Percentiles rank a stretch among this genome's conserved stretches.
Evolutionary conservation across 2,329 filamentous ascomycete species (phyloP).

Genomic region (Ophiocordyceps unilateralis): DNA sequence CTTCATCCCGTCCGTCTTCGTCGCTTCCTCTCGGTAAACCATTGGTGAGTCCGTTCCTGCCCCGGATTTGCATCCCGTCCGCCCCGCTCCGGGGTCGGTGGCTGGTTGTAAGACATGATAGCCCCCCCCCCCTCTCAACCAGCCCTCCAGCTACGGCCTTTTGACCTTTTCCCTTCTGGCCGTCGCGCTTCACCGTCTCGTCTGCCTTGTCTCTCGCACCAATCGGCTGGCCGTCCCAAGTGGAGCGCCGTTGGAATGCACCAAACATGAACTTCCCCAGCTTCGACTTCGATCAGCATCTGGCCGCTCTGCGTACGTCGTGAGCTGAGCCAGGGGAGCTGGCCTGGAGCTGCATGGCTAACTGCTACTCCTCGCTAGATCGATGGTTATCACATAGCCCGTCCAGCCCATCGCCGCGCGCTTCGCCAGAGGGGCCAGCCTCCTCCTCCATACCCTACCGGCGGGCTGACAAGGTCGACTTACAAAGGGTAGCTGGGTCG

Average conservation of each 20-base stretch:
- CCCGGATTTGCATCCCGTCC: not conserved
- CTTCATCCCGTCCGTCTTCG: not conserved
- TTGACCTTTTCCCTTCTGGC: not conserved
- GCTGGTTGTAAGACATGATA: constrained; percentile 4
- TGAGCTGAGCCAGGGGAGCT: constrained; percentile 1
- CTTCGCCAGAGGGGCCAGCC: not conserved
- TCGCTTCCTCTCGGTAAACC: not conserved
- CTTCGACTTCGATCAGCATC: constrained; percentile 11
- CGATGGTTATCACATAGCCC: constrained; percentile 1
- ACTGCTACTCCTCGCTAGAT: constrained; percentile 3
- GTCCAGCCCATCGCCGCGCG: constrained; percentile 5
- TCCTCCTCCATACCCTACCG: not conserved
- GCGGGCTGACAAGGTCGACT: not conserved
- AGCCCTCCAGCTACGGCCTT: constrained; percentile 4
- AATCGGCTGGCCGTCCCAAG: constrained; percentile 17
- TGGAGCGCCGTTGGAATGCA: constrained; percentile 12
- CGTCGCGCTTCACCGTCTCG: constrained; percentile 4
- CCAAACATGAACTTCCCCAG: constrained; percentile 21
- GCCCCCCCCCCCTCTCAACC: constrained; percentile 5
- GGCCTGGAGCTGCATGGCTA: constrained; percentile 1
- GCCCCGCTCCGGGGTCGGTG: constrained; percentile 1
- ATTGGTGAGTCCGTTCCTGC: not conserved
- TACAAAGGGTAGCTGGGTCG: not conserved
- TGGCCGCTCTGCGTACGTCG: constrained; percentile 20
- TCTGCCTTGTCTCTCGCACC: constrained; percentile 13